Evolutionary conservation across 2,329 filamentous ascomycete genomes (phyloP), one percentile per base, ranked within the genome.

Genomic region (Cadophora malorum): DNA sequence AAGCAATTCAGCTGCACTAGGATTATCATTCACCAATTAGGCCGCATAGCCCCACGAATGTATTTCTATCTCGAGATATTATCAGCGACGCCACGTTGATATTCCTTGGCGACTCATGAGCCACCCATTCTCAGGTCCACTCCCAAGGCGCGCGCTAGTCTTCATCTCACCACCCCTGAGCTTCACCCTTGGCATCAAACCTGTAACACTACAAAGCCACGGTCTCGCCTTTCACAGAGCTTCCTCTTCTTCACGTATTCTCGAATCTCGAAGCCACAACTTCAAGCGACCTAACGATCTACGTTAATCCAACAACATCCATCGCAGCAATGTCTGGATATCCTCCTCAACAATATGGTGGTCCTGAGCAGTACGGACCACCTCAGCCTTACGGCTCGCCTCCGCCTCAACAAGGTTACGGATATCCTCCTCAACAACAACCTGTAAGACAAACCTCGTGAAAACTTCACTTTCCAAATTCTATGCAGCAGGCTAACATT

Each of bases 391-490:
- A 65, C 21, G 63, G 63, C 8, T 16, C 63, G 23, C 63, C 52
- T 33, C 56, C 55, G 7, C 64, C 64, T 60, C 63, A 65, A 45
- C 56, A 59, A 47, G 63, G 63, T 9, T 58, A 66, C 16, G 64
- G 64, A 33, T 66, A 66, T 53, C 19, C 53, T 55, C 64, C 64
- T 28, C 64, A 60, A 47, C 64, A 60, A 45, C 64, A 66, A 47
- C 64, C 55, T 38, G 56, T 49, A 45, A 55, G 64, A 12, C 21
- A 23, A 38, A 19, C 12, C 10, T 58, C 31, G 16, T 14, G 21
- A 23, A 9, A 8, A 1, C 23, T 59, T 35, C 35, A 35, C 14
- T 14, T 4, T 41, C 9, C 10, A 8, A 14, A n/a, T 19, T 10
- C 35, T 47, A 38, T 6, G 4, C 21, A 41, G 41, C 33, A n/a